Evolutionary conservation across 331 rosid genomes (phyloP).

Genomic region (Malus hybrid): DNA sequence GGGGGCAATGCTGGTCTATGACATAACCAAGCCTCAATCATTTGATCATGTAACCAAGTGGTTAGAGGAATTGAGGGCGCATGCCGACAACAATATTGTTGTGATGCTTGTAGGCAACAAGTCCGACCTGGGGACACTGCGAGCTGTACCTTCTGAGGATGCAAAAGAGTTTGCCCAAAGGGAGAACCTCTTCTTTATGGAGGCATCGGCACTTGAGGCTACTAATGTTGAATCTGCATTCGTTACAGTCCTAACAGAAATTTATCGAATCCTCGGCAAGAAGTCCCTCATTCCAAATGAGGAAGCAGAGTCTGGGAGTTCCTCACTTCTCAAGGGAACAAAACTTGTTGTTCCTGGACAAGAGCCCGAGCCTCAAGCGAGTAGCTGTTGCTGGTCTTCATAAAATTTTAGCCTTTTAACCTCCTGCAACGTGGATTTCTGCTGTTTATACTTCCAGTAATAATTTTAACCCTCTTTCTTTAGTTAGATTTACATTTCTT

Average conservation of each 20-base stretch:
- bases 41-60: constrained; percentile 73
- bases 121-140: constrained; percentile 56
- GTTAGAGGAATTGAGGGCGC: constrained; percentile 79
- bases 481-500: neutral
- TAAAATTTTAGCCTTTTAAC: constrained; percentile 18
- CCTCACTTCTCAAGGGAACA: constrained; percentile 64
- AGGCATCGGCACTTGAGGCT: constrained; percentile 90
- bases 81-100: constrained; percentile 66
- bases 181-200: constrained; percentile 76
- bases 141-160: constrained; percentile 63
- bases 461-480: neutral
- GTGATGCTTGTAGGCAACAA: constrained; percentile 95
- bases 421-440: constrained; percentile 1
- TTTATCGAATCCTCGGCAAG: constrained; percentile 55
- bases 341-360: constrained; percentile 47
- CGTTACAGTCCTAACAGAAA: constrained; percentile 68
- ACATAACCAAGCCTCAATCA: constrained; percentile 63
- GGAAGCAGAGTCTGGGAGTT: constrained; percentile 51
- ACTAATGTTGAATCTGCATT: constrained; percentile 85
- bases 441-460: constrained; percentile 26
- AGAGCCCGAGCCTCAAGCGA: constrained; percentile 43
- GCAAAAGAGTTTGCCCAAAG: constrained; percentile 73
- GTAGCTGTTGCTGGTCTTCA: constrained; percentile 55
- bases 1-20: constrained; percentile 88
- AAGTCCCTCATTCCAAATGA: constrained; percentile 55